A percentile compares a stretch with the other conserved stretches of the same genome.
These are phyloP conservation scores for Cladosporium halotolerans DNA, from an alignment of 2,329 filamentous ascomycete genomes.

Conservation along the genomic window DNA sequence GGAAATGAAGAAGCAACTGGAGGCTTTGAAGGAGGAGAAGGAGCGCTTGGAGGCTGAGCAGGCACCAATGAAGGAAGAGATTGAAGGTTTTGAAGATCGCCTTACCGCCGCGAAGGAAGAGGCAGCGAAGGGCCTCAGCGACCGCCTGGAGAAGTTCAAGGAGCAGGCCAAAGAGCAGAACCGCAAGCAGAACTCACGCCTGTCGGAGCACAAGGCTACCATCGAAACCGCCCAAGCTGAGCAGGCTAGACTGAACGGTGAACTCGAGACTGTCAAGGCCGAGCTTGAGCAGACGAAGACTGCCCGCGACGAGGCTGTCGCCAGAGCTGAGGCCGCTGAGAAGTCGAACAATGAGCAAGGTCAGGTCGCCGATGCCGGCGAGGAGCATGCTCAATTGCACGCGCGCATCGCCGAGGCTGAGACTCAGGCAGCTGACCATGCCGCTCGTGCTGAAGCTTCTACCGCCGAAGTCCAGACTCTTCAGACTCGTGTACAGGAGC, in stretches of 20 bases:
- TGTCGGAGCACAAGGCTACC: constrained; percentile 47
- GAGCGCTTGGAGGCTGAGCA: constrained; percentile 48
- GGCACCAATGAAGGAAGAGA: constrained; percentile 45
- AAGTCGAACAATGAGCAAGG: constrained; percentile 22
- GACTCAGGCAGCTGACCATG: constrained; percentile 33
- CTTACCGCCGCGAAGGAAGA: constrained; percentile 26
- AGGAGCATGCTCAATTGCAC: constrained; percentile 33
- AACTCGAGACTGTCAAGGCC: constrained; percentile 48
- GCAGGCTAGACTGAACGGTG: constrained; percentile 53
- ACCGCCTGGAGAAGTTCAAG: constrained; percentile 28
- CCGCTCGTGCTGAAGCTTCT: constrained; percentile 31
- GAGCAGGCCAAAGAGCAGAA: constrained; percentile 45
- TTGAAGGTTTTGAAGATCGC: constrained; percentile 43
- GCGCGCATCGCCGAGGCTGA: constrained; percentile 36
- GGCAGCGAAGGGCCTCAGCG: constrained; percentile 15
- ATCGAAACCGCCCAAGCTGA: constrained; percentile 49
- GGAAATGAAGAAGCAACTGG: constrained; percentile 72
- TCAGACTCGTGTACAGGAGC: constrained; percentile 57
- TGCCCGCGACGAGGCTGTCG: constrained; percentile 58
- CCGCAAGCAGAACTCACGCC: constrained; percentile 60
- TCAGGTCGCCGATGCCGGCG: constrained; percentile 30
- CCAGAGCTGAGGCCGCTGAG: constrained; percentile 28
- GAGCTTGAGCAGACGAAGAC: constrained; percentile 48
- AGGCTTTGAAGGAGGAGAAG: constrained; percentile 47
- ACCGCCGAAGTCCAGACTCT: constrained; percentile 42